A percentile compares a stretch with the other conserved stretches of the same genome.
These are phyloP conservation scores for Emericellopsis atlantica DNA, from an alignment of 2,329 filamentous ascomycete genomes.

Conservation along the genomic window DNA sequence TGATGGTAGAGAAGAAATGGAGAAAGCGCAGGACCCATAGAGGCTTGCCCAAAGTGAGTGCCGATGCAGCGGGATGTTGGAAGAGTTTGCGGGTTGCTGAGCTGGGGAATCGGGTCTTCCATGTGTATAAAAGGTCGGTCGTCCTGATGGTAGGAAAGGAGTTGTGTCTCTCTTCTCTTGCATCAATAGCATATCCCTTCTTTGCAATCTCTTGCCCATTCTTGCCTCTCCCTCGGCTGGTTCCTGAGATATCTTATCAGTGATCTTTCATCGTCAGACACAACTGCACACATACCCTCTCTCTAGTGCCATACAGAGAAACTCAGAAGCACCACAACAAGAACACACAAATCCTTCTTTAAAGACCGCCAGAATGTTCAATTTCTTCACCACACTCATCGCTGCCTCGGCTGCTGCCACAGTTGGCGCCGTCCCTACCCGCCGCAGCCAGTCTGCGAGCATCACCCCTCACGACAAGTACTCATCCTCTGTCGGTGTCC, in stretches of 20 bases:
- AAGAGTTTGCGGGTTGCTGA: neutral
- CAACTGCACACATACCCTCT: neutral
- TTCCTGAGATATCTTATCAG: neutral
- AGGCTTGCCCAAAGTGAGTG: no score
- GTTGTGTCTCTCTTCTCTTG: neutral
- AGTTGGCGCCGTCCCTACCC: constrained; percentile 7
- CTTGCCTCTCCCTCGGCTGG: constrained; percentile 1
- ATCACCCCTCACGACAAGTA: constrained; percentile 44
- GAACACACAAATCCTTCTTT: neutral
- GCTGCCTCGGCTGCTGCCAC: constrained; percentile 9
- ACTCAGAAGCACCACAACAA: neutral
- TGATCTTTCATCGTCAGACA: neutral
- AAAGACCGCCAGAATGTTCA: constrained; percentile 8
- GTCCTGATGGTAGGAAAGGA: neutral
- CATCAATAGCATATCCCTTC: neutral
- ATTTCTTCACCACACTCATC: constrained; percentile 9
- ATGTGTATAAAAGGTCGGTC: neutral
- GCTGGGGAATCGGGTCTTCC: neutral
- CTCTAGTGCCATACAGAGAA: no score
- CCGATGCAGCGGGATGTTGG: neutral
- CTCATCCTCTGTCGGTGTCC: constrained; percentile 43
- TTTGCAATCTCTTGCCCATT: neutral
- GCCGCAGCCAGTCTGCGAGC: constrained; percentile 5
- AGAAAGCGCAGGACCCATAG: no score
- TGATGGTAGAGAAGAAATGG: no score